phyloP scores from a whole-genome alignment of 2,329 filamentous ascomycete species.

The Colletotrichum limetticola region DNA sequence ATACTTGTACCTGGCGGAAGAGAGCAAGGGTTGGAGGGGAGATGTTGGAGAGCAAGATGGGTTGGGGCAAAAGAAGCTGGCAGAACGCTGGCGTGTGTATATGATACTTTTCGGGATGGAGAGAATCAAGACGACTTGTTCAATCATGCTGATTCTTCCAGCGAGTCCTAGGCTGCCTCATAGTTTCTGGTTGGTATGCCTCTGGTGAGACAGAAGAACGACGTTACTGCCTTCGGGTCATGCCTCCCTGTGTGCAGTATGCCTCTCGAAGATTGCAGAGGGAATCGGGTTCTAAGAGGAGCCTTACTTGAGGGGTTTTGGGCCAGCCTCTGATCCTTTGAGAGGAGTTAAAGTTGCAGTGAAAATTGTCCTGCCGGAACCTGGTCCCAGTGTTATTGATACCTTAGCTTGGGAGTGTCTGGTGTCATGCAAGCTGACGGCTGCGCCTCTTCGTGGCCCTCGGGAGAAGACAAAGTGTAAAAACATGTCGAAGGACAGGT shows the following conservation, averaged over 20 bases:
- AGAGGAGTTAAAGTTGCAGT: not conserved
- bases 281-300: too few species aligned
- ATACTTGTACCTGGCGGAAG: not conserved
- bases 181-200: not conserved
- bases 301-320: not conserved
- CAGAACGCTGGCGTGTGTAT: slow-evolving; percentile 12
- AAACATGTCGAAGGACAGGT: too few species aligned
- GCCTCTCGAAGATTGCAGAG: too few species aligned
- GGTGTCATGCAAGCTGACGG: not conserved
- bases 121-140: slow-evolving; percentile 12
- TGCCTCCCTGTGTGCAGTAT: too few species aligned
- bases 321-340: not conserved
- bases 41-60: not conserved
- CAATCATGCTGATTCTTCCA: not conserved
- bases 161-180: not conserved
- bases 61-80: not conserved
- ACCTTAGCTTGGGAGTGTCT: too few species aligned
- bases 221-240: too few species aligned
- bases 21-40: not conserved
- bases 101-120: slow-evolving; percentile 13
- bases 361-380: not conserved
- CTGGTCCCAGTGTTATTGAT: too few species aligned
- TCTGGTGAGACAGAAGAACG: not conserved
- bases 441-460: not conserved
- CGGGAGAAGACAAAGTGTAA: too few species aligned